Conservation (phyloP, 768 basidiomycete species). For the Suillus brevipes region DNA sequence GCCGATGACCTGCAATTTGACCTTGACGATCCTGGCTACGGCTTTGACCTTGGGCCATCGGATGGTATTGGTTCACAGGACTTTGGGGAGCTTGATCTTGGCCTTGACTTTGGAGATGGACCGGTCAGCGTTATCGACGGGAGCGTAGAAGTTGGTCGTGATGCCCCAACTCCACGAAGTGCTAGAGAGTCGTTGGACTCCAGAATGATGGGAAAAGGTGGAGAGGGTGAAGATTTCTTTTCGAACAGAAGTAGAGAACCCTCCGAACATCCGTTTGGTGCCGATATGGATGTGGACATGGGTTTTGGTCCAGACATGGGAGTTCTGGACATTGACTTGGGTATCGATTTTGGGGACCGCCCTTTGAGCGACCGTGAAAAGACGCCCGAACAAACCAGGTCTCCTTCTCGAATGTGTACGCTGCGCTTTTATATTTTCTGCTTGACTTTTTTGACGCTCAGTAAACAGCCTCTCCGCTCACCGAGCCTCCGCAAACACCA, state of each 20-base stretch:
- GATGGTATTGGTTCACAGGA: slow-evolving; percentile 89
- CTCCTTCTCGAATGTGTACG: slow-evolving; percentile 71
- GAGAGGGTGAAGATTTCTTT: slow-evolving; percentile 60
- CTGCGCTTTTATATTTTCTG: slow-evolving; percentile 9
- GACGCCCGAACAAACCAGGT: slow-evolving; percentile 60
- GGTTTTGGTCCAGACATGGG: slow-evolving; percentile 51
- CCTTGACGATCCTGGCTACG: slow-evolving; percentile 54
- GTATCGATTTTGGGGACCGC: slow-evolving; percentile 68
- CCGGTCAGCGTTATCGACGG: slow-evolving; percentile 38
- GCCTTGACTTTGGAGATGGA: slow-evolving; percentile 74
- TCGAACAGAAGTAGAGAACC: slow-evolving; percentile 63
- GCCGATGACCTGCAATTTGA: slow-evolving; percentile 73
- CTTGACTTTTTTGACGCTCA: slow-evolving; percentile 12
- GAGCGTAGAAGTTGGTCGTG: slow-evolving; percentile 78
- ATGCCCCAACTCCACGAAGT: slow-evolving; percentile 51
- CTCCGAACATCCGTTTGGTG: slow-evolving; percentile 66
- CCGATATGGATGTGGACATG: slow-evolving; percentile 52
- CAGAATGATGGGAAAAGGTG: slow-evolving; percentile 52
- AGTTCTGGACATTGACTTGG: slow-evolving; percentile 63
- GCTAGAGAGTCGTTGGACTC: slow-evolving; percentile 61
- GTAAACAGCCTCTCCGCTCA: slow-evolving; percentile 68
- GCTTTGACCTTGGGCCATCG: slow-evolving; percentile 77
- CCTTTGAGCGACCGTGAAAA: slow-evolving; percentile 46
- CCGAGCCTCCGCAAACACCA: slow-evolving; percentile 75
- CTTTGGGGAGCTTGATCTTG: slow-evolving; percentile 70